Evolutionary conservation across 2,329 filamentous ascomycete genomes (phyloP), one percentile per base, ranked within the genome.

Genomic region (Cercospora sesami): DNA sequence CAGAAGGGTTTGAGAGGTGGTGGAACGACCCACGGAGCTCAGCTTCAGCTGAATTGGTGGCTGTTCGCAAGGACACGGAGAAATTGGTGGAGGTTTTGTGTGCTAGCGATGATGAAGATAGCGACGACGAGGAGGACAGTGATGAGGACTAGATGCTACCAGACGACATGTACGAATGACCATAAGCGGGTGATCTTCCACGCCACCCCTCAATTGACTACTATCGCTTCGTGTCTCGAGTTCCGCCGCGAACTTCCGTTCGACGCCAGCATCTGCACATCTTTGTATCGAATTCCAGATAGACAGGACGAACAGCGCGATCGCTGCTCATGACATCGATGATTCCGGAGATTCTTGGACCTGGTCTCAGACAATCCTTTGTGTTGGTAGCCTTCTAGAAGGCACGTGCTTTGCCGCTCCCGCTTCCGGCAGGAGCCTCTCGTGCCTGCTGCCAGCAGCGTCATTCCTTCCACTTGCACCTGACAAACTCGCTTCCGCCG

Each of bases 1-100:
- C 97, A 76, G 94, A 97, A 51, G 93, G 91, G 0, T 91, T 97
- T 72, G 82, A 94, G 74, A 86, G 86, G 59, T 99, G 95, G 95
- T 98, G 94, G 94, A 86, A 84, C 21, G 90, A 96, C 78, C 84
- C 86, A 79, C 84, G 89, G 75, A 90, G 90, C 5, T 85, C 81
- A 26, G 89, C 88, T 65, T 88, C 84, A 14, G 90, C 91, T 65
- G 86, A 87, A 63, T 87, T 97, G 89, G 80, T 80, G 68, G 86
- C 82, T 60, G 87, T 97, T 16, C 89, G 90, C 78, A 87, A 86
- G 69, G 91, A 91, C 81, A 93, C 91, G 67, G 85, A 88, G 75
- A 88, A 89, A 63, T 87, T 98, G 78, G 89, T 98, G 55, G 92
- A 96, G 75, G 81, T 80, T 59, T 92, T 94, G 89, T 79, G 94